Base-by-base conservation (phyloP, 495 filamentous ascomycete species). In the Talaromyces thailandensis region DNA sequence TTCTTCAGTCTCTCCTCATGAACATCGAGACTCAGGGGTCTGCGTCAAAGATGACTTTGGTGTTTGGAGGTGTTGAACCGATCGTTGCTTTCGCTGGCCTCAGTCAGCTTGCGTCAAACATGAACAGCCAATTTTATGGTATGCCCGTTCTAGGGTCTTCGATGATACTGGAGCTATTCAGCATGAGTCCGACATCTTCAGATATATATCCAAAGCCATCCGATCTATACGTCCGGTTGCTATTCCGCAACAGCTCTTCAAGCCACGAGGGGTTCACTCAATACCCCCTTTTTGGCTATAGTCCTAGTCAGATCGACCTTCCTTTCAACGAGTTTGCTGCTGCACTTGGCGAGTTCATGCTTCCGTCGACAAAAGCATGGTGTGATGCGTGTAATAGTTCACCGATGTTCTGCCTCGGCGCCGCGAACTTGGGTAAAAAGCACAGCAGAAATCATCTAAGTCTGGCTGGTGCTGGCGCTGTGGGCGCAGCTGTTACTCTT, bases 71-170 rank as follows among this genome's bases (percentile, higher is more conserved):
- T 29, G 87, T 88, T 64, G 87, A 83, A 35, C 83, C 87, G 64
- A 88, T 90, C 70, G 75, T 89, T 53, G 84, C 88, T 8, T 88
- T 93, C 72, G 88, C 92, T 69, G 89, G 88, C 11, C 79, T 93
- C 11, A 69, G 86, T 32, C 71, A 82, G 52, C 79, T 93, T 45
- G 77, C 82, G 3, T 70, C 68, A 2, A 50, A 65, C 4, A 76
- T 78, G 23, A 80, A 79, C 32, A 61, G 69, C 1, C 81, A 89
- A 67, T 92, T 94, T 76, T 83, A 76, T 61, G 88, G 88, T 51
- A 78, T 92, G 9, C 84, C 87, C 3, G 82, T 84, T 62, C 89
- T 85, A 62, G 89, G 87, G 11, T 83, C 84, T 26, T 82, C 85
- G 29, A 82, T 93, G 70, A 74, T 81, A 4, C 88, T 93, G 63